A percentile compares a stretch with the other conserved stretches of the same genome.
These are phyloP conservation scores for Sporothrix humicola DNA, from an alignment of 2,329 filamentous ascomycete genomes.

Conservation along the genomic window DNA sequence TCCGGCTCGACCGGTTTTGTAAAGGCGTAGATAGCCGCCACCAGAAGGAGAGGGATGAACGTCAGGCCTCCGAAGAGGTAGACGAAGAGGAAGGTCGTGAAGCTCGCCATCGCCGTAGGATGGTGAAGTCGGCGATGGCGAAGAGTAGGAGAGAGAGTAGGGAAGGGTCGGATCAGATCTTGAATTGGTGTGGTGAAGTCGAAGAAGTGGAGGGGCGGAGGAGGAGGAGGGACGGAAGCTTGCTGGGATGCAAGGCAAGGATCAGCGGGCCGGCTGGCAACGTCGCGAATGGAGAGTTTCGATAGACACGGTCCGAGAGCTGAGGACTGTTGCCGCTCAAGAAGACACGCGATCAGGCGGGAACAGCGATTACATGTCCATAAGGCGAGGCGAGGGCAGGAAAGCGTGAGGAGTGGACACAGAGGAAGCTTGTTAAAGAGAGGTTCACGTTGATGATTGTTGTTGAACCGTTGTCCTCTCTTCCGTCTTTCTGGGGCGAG, in stretches of 20 bases:
- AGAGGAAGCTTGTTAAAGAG: neutral
- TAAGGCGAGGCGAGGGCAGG: neutral
- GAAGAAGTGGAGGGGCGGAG: neutral
- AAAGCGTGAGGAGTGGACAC: neutral
- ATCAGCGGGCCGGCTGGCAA: neutral
- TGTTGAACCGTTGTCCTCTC: conserved; percentile 15
- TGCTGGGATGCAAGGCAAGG: conserved; percentile 3
- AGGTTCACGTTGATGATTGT: neutral
- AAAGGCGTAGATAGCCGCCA: conserved; percentile 59
- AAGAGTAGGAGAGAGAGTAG: neutral
- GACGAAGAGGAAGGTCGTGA: conserved; percentile 68
- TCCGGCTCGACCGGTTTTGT: conserved; percentile 71
- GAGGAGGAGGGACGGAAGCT: conserved; percentile 16
- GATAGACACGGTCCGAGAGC: conserved; percentile 21
- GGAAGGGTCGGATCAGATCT: neutral
- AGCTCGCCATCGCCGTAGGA: conserved; percentile 53
- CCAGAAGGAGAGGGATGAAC: conserved; percentile 76
- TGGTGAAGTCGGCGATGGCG: too few relatives aligned
- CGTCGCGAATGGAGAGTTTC: neutral
- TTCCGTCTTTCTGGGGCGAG: neutral
- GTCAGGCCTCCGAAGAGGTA: conserved; percentile 89
- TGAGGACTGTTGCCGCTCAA: conserved; percentile 27
- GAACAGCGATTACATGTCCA: conserved; percentile 22
- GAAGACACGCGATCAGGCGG: neutral
- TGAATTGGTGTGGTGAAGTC: neutral